A percentile compares a stretch with the other conserved stretches of the same genome.
These are phyloP conservation scores for Leccinum longicurvipes DNA, from an alignment of 768 basidiomycete genomes.

Conservation along the genomic window DNA sequence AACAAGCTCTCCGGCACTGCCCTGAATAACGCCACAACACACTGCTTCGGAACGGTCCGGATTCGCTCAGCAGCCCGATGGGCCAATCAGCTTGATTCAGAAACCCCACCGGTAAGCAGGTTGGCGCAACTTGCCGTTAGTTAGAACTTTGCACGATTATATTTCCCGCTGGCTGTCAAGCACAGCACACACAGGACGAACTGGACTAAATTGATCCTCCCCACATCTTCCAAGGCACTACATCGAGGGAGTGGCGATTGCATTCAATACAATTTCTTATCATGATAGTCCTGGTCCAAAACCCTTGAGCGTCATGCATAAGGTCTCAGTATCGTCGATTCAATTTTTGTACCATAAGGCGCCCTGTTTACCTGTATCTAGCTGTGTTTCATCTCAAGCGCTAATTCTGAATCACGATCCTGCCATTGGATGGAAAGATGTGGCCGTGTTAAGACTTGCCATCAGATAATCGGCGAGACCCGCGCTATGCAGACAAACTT, in stretches of 20 bases:
- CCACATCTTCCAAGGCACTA: neutral
- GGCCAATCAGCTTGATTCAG: neutral
- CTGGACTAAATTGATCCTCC: neutral
- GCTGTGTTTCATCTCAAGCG: neutral
- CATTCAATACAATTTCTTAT: neutral
- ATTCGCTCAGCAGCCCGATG: neutral
- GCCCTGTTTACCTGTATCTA: neutral
- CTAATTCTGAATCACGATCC: neutral
- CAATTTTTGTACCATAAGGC: too few relatives aligned
- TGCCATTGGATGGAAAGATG: neutral
- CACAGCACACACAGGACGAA: neutral
- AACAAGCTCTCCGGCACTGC: neutral
- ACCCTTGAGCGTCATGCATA: too few relatives aligned
- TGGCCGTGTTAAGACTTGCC: neutral
- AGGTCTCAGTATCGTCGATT: too few relatives aligned
- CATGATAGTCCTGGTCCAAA: too few relatives aligned
- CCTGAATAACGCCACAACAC: neutral
- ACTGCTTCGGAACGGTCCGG: conserved; percentile 1
- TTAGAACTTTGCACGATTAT: neutral
- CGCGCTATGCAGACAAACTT: too few relatives aligned
- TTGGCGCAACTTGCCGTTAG: too few relatives aligned
- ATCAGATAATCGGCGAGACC: neutral
- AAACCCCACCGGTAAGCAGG: neutral
- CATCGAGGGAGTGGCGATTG: neutral
- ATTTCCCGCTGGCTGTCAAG: too few relatives aligned